Evolutionary conservation across 805 yeast species (phyloP), one percentile per base, ranked within the genome.

Genomic region (Starmerella stigmatis): DNA sequence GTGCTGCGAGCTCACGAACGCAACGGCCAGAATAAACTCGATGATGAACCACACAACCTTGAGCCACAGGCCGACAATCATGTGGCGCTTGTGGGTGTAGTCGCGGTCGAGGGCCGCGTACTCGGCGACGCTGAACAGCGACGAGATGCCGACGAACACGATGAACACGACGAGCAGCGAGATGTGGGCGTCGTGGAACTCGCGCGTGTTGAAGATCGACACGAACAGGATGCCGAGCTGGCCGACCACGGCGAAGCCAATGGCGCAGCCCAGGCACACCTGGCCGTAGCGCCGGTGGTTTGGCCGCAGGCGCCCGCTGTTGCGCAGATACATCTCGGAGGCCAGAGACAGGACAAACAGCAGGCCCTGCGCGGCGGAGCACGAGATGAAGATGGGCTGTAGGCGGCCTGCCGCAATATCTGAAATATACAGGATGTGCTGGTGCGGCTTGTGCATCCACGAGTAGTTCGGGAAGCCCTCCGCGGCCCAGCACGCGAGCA

Each of bases 381-480:
- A 79, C 15, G 81, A 65, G 30, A 88, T 85, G 63, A 89, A 89
- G 17, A 88, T 63, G 1, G 94, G 94, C 60, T 86, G 82, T 41
- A 86, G 66, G 54, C 78, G 79, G 9, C 94, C 82, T 9, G 96
- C 96, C 3, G 89, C 96, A 41, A 88, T 74, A 57, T 88, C 84
- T 3, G 94, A 81, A 41, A 89, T 75, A 63, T 81, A 89, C 31
- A 64, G 55, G 2, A 85, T 79, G 74, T 28, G 64, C 45, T 58
- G 61, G 32, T 51, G 43, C 56, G 52, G 76, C 3, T 64, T 49
- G 0, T 60, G 64, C 70, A 76, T 72, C 52, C 77, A 78, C 45
- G 67, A 60, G 58, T 83, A 81, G 11, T 73, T 67, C 0, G 94
- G 94, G 37, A 73, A 73, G 2, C 95, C 96, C 58, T 84, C 85